Evolutionary conservation across 2,329 filamentous ascomycete species (phyloP).

Genomic region (Fusarium sulawesiense): DNA sequence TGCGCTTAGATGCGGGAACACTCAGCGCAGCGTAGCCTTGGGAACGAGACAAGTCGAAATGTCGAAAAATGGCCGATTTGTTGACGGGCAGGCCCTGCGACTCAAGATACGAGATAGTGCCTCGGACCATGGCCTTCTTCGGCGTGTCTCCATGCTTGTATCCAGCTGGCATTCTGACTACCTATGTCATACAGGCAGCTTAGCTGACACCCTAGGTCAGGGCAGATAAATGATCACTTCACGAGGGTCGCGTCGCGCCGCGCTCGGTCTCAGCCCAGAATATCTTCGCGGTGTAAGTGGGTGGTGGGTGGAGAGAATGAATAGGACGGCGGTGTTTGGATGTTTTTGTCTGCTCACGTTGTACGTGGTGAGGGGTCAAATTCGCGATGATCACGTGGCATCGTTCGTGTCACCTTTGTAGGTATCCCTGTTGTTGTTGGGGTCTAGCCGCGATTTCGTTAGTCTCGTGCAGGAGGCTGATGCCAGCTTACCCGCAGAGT

Average conservation of each 20-base stretch:
- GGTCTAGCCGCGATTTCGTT: not conserved
- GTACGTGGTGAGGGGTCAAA: slow-evolving; percentile 34
- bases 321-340: slow-evolving; percentile 45
- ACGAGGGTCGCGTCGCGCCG: not conserved
- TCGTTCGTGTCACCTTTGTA: slow-evolving; percentile 4
- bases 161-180: slow-evolving; percentile 45
- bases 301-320: slow-evolving; percentile 45
- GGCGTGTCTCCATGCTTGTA: slow-evolving; percentile 54
- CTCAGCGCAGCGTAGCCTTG: slow-evolving; percentile 54
- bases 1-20: slow-evolving; percentile 49
- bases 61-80: slow-evolving; percentile 55
- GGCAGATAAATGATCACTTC: no score
- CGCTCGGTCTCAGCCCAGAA: slow-evolving; percentile 11
- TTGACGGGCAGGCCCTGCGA: slow-evolving; percentile 53
- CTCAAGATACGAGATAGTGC: slow-evolving; percentile 55
- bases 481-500: not conserved
- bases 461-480: not conserved
- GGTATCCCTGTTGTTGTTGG: not conserved
- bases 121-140: slow-evolving; percentile 55
- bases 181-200: not conserved
- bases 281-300: slow-evolving; percentile 35
- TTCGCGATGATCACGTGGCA: slow-evolving; percentile 41
- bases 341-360: slow-evolving; percentile 50
- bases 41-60: slow-evolving; percentile 54
- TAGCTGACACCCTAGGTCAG: no score